These are phyloP conservation scores for Rhizophagus sp. DNA, from an alignment of 192 early-diverging fungal genomes.

Conservation along the genomic window DNA sequence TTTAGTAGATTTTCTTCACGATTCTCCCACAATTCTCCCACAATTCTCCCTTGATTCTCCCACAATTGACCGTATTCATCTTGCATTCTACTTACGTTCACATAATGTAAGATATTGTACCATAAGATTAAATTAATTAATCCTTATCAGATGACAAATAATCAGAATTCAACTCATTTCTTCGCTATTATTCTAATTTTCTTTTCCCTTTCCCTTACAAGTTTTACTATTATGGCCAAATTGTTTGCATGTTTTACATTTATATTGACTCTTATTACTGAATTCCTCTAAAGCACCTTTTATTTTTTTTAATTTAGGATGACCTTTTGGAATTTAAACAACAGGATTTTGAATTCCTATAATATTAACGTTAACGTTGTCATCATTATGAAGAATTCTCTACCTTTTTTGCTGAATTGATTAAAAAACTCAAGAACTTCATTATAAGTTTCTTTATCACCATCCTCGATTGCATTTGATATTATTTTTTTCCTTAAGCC, in stretches of 20 bases:
- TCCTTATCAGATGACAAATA: no score
- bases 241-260: neutral
- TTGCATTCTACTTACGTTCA: no score
- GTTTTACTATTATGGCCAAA: neutral
- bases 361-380: neutral
- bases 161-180: neutral
- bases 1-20: no score
- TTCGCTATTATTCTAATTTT: no score
- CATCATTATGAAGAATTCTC: neutral
- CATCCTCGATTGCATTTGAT: neutral
- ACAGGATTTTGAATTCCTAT: neutral
- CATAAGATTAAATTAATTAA: no score
- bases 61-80: no score
- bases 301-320: neutral
- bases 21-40: no score
- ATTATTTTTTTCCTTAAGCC: neutral
- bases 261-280: neutral
- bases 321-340: neutral
- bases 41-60: no score
- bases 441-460: neutral
- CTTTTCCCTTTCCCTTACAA: neutral
- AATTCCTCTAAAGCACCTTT: neutral
- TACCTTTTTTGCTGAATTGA: neutral
- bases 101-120: no score
- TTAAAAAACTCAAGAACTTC: neutral